Conservation (phyloP, 495 filamentous ascomycete species). For the Corynascus novoguineensis region DNA sequence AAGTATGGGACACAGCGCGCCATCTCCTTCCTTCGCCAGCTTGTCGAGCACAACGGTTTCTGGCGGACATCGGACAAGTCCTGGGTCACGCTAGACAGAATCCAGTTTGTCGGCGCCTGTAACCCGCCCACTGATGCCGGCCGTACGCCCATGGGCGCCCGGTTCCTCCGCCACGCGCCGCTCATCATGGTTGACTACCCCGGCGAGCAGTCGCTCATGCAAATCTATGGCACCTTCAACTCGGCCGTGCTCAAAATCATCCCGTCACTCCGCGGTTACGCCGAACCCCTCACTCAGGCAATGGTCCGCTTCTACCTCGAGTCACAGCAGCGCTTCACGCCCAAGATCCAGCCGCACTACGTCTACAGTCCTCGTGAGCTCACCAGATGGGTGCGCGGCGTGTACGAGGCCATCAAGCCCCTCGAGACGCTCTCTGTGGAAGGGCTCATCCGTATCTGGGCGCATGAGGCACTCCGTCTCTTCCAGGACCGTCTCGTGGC, state of each 20-base stretch:
- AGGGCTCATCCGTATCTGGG: conserved; percentile 94
- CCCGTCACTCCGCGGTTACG: conserved; percentile 87
- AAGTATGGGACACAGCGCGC: conserved; percentile 96
- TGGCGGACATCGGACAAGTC: conserved; percentile 96
- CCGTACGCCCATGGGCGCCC: conserved; percentile 84
- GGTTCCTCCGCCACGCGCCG: conserved; percentile 92
- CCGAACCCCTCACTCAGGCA: conserved; percentile 88
- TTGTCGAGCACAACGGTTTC: conserved; percentile 98
- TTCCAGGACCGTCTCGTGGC: conserved; percentile 94
- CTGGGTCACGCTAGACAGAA: conserved; percentile 95
- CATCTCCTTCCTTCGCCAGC: conserved; percentile 92
- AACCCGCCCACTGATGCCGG: conserved; percentile 99
- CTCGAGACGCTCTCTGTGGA: conserved; percentile 82
- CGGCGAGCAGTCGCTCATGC: conserved; percentile 83
- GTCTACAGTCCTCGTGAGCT: conserved; percentile 98
- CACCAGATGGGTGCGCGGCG: conserved; percentile 91
- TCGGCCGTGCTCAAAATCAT: conserved; percentile 93
- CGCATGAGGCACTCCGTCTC: conserved; percentile 88
- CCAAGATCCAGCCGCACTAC: conserved; percentile 96
- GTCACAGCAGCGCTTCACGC: conserved; percentile 87
- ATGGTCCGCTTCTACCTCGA: conserved; percentile 97
- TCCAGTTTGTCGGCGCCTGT: conserved; percentile 98
- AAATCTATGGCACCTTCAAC: conserved; percentile 99
- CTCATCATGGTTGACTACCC: conserved; percentile 99
- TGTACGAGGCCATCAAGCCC: conserved; percentile 94